Evolutionary conservation across 2,329 filamentous ascomycete species (phyloP).

Genomic region (Fusarium temperatum): DNA sequence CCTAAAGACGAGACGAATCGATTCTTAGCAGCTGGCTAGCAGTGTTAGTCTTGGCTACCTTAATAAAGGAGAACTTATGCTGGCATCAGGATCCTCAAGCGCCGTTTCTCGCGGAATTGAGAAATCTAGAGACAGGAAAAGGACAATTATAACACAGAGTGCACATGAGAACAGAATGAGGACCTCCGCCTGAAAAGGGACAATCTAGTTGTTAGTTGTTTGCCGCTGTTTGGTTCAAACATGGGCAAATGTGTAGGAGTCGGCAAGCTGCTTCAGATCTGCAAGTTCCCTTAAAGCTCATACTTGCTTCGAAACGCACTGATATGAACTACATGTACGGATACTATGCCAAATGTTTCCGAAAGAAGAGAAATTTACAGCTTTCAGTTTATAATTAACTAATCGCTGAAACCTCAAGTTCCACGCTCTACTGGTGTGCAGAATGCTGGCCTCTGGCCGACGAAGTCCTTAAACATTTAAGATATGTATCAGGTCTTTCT

Average conservation of each 20-base stretch:
- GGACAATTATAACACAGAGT: not conserved
- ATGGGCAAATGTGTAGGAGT: not conserved
- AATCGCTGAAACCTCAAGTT: not conserved
- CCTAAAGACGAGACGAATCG: not conserved
- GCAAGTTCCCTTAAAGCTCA: not conserved
- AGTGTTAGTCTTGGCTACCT: not conserved
- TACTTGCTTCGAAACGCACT: not conserved
- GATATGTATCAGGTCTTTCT: not conserved
- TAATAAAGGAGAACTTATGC: not conserved
- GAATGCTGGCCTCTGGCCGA: not conserved
- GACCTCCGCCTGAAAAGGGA: fast-evolving
- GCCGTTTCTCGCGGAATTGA: not conserved
- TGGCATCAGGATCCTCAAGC: no score
- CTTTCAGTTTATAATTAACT: not conserved
- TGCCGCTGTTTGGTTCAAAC: slow-evolving; percentile 1
- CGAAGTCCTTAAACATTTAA: no score
- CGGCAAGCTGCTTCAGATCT: not conserved
- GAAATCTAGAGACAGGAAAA: not conserved
- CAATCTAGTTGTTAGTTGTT: not conserved
- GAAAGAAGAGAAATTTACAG: not conserved
- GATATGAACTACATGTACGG: no score
- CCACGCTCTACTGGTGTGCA: fast-evolving
- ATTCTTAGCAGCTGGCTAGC: not conserved
- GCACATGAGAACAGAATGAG: fast-evolving
- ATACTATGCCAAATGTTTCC: not conserved